Percentiles rank a stretch among this genome's conserved stretches.
Conservation (phyloP, 352 stramenopile genomes). For the Phytophthora pinifolia region DNA sequence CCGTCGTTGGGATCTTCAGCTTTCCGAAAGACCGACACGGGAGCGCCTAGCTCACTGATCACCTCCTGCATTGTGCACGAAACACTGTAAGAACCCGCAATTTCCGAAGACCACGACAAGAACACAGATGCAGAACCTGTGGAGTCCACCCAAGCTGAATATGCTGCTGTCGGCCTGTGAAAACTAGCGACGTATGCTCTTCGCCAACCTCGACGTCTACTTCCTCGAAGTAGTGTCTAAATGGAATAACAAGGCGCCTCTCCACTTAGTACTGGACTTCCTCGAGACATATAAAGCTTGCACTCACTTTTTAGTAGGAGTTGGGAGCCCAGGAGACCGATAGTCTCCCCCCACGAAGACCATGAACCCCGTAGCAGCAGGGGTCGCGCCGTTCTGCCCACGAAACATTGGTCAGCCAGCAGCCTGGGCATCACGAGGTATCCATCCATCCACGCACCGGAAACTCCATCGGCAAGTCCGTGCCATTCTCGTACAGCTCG, state of each 20-base stretch:
- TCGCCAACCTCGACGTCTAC: slow-evolving; percentile 57
- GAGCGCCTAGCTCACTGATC: slow-evolving; percentile 72
- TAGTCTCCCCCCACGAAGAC: slow-evolving; percentile 66
- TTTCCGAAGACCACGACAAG: not conserved
- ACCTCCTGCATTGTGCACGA: slow-evolving; percentile 45
- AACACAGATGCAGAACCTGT: slow-evolving; percentile 47
- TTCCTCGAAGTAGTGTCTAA: slow-evolving; percentile 76
- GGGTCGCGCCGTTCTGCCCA: slow-evolving; percentile 70
- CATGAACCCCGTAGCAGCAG: slow-evolving; percentile 65
- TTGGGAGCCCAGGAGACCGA: slow-evolving; percentile 34
- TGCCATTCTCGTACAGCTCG: slow-evolving; percentile 75
- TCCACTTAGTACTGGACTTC: slow-evolving; percentile 1
- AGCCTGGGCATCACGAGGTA: not conserved
- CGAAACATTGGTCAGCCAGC: not conserved
- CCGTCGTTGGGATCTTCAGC: slow-evolving; percentile 69
- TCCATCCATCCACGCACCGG: slow-evolving; percentile 38
- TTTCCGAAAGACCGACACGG: slow-evolving; percentile 79
- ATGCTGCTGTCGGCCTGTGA: slow-evolving; percentile 61
- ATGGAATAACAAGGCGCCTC: not conserved
- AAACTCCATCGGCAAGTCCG: slow-evolving; percentile 79
- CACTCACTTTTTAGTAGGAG: slow-evolving; percentile 51
- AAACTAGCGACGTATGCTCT: slow-evolving; percentile 41
- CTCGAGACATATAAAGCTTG: not conserved
- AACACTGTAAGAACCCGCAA: not conserved
- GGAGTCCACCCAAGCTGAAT: slow-evolving; percentile 79